Conservation (phyloP, 2,329 filamentous ascomycete genomes). For the Beauveria brongniartii region DNA sequence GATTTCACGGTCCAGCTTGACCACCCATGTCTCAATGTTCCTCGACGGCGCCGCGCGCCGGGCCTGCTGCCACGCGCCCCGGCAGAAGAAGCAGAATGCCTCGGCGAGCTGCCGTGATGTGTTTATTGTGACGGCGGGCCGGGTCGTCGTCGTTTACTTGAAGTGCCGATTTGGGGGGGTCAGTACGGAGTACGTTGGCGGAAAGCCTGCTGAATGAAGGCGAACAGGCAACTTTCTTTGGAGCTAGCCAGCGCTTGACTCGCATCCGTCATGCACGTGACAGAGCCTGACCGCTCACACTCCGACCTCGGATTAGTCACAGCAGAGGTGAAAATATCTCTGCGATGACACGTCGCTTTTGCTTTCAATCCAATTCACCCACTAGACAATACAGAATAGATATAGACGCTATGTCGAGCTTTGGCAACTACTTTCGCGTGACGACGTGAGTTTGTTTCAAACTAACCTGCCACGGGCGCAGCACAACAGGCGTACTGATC, state of each 20-base stretch:
- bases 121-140: no score
- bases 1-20: no score
- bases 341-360: neutral
- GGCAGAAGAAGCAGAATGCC: no score
- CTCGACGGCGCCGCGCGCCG: no score
- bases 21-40: no score
- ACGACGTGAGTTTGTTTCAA: constrained; percentile 56
- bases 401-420: constrained; percentile 61
- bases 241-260: neutral
- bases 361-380: neutral
- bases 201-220: neutral
- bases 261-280: neutral
- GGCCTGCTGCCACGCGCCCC: no score
- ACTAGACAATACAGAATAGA: constrained; percentile 7
- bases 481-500: neutral
- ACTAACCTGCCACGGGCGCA: constrained; percentile 1
- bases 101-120: no score
- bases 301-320: constrained; percentile 7
- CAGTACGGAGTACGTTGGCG: no score
- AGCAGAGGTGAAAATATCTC: neutral
- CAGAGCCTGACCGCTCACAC: neutral
- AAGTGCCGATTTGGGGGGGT: no score
- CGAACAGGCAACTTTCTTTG: neutral
- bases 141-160: no score
- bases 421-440: constrained; percentile 70